Percentiles rank a stretch among this genome's conserved stretches.
phyloP scores from a whole-genome alignment of 1,284 basidiomycete species.

The Microbotryum scabiosae region DNA sequence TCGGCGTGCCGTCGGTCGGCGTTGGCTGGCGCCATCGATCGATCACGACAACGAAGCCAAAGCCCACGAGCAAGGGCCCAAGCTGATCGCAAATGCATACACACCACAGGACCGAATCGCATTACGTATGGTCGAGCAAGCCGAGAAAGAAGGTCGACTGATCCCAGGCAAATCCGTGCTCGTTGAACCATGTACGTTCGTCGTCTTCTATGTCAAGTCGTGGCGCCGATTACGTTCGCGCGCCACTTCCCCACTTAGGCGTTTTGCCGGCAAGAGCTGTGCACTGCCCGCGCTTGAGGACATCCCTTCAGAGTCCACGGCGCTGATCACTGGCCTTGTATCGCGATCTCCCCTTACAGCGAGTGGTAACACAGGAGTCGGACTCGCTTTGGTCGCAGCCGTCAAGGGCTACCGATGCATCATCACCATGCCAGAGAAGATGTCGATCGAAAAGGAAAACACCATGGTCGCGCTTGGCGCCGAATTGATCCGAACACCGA shows the following conservation, averaged over 20 bases:
- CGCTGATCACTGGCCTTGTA: background rate
- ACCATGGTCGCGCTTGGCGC: slow-evolving; percentile 79
- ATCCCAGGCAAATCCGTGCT: slow-evolving; percentile 82
- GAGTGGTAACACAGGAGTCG: slow-evolving; percentile 57
- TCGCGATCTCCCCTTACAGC: slow-evolving; percentile 8
- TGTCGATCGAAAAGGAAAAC: slow-evolving; percentile 93
- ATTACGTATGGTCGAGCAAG: slow-evolving; percentile 81
- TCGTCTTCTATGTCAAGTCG: background rate
- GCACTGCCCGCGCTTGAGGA: too few species aligned
- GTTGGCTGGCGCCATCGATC: too few species aligned
- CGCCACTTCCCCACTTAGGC: background rate
- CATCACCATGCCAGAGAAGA: slow-evolving; percentile 93
- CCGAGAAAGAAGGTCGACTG: slow-evolving; percentile 76
- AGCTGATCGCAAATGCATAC: too few species aligned
- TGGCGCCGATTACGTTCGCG: background rate
- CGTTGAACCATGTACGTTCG: slow-evolving; percentile 60
- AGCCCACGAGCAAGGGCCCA: too few species aligned
- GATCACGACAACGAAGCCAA: too few species aligned
- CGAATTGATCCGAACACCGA: slow-evolving; percentile 90
- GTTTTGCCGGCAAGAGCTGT: background rate
- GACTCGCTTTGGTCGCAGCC: slow-evolving; percentile 81
- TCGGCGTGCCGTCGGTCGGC: too few species aligned
- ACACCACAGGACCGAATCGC: slow-evolving; percentile 46
- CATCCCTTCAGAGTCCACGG: too few species aligned
- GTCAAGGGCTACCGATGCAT: slow-evolving; percentile 72